A percentile compares a stretch with the other conserved stretches of the same genome.
These are phyloP conservation scores for Cladosporium sp. DNA, from an alignment of 2,329 filamentous ascomycete genomes.

Conservation along the genomic window DNA sequence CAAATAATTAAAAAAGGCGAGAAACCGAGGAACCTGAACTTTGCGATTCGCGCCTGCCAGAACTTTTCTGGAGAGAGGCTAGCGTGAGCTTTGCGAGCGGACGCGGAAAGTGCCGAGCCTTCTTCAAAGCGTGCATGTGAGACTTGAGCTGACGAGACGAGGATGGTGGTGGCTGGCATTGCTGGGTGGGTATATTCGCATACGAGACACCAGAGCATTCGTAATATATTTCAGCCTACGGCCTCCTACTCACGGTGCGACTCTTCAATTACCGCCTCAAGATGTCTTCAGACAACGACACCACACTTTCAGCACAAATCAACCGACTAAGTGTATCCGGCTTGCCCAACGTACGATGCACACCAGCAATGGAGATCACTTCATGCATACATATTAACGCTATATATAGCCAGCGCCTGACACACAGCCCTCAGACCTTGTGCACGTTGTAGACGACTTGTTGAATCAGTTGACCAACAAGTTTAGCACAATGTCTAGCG, in stretches of 20 bases:
- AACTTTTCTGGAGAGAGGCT: conserved; percentile 10
- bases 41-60: conserved; percentile 13
- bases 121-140: background rate
- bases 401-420: conserved; percentile 34
- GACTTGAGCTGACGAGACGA: background rate
- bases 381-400: background rate
- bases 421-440: conserved; percentile 63
- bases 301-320: conserved; percentile 27
- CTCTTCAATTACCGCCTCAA: background rate
- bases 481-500: conserved; percentile 79
- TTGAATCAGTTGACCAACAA: conserved; percentile 82
- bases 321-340: conserved; percentile 23
- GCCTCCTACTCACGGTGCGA: background rate
- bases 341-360: conserved; percentile 2
- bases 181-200: background rate
- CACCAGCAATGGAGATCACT: background rate
- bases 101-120: background rate
- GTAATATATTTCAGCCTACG: background rate
- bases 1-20: conserved; percentile 2
- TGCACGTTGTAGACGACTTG: conserved; percentile 80
- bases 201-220: background rate
- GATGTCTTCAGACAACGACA: conserved; percentile 16
- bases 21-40: background rate
- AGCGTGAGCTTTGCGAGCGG: background rate
- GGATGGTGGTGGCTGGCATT: background rate